phyloP scores from a whole-genome alignment of 805 yeast species.

The Kodamaea hsintzibuensis region DNA sequence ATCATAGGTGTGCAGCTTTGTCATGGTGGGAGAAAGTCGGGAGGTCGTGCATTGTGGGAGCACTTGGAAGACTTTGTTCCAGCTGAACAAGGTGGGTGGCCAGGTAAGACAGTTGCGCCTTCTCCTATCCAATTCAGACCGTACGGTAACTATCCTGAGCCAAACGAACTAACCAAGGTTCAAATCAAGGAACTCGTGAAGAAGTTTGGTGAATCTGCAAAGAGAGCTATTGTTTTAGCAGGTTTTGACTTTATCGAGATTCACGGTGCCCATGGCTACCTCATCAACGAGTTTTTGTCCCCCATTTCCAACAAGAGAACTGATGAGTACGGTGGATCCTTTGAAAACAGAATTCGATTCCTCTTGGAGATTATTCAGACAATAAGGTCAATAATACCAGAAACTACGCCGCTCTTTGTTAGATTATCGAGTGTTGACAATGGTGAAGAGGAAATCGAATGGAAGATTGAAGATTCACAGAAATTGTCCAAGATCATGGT shows the following conservation, averaged over 20 bases:
- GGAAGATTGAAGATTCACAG: conserved; percentile 48
- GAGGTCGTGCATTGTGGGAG: conserved; percentile 30
- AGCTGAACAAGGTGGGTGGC: conserved; percentile 42
- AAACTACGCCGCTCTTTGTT: conserved; percentile 44
- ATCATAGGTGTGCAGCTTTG: conserved; percentile 54
- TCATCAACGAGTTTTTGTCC: conserved; percentile 38
- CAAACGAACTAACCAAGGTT: conserved; percentile 28
- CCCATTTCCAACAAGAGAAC: conserved; percentile 34
- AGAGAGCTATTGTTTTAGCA: conserved; percentile 30
- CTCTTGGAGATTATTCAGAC: conserved; percentile 31
- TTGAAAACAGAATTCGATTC: conserved; percentile 40
- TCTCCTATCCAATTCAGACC: conserved; percentile 37
- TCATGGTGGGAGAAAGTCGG: conserved; percentile 56
- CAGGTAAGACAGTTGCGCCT: conserved; percentile 46
- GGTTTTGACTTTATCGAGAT: conserved; percentile 43
- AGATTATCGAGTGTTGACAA: conserved; percentile 50
- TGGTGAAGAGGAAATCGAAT: conserved; percentile 30
- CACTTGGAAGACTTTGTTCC: conserved; percentile 31
- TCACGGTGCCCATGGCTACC: conserved; percentile 44
- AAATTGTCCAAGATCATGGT: conserved; percentile 39
- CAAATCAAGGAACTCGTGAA: conserved; percentile 44
- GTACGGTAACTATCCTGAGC: conserved; percentile 27
- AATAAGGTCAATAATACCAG: conserved; percentile 42
- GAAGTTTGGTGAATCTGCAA: conserved; percentile 48
- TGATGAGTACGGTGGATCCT: conserved; percentile 34